These are phyloP conservation scores for Mycena sanguinolenta DNA, from an alignment of 768 basidiomycete genomes.

Conservation along the genomic window DNA sequence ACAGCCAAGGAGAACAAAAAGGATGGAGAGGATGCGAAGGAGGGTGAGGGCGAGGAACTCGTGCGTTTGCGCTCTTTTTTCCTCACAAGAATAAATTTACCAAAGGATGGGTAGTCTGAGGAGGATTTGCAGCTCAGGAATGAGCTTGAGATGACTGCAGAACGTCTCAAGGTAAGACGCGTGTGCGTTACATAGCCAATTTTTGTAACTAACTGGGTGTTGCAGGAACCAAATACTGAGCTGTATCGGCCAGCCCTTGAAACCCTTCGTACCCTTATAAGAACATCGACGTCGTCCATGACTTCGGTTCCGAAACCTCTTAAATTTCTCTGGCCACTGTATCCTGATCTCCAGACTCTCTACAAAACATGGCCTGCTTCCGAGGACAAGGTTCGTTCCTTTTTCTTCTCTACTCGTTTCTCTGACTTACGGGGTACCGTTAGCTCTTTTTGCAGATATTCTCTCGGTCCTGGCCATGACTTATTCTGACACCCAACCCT, in stretches of 20 bases:
- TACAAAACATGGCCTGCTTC: conserved; percentile 87
- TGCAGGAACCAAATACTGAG: conserved; percentile 87
- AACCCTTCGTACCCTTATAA: conserved; percentile 90
- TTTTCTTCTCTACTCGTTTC: background rate
- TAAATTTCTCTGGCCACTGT: conserved; percentile 79
- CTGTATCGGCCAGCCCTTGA: conserved; percentile 93
- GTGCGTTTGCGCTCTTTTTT: conserved; percentile 64
- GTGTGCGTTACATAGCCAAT: conserved; percentile 7
- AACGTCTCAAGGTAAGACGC: conserved; percentile 82
- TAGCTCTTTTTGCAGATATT: conserved; percentile 95
- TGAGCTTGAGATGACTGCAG: conserved; percentile 97
- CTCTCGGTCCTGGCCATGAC: conserved; percentile 99
- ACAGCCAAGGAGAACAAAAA: conserved; percentile 44
- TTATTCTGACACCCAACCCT: conserved; percentile 96
- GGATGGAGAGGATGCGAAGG: conserved; percentile 64
- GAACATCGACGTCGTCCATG: conserved; percentile 95
- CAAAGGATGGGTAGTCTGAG: conserved; percentile 74
- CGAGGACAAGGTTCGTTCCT: conserved; percentile 73
- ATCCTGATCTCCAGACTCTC: conserved; percentile 70
- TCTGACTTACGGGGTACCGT: background rate
- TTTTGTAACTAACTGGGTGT: conserved; percentile 37
- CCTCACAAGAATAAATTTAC: conserved; percentile 20
- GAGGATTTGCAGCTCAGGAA: conserved; percentile 94
- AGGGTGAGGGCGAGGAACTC: conserved; percentile 81
- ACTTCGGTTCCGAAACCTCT: conserved; percentile 97